Evolutionary conservation across 352 stramenopile genomes (phyloP).

Genomic region (Pythium oligandrum): DNA sequence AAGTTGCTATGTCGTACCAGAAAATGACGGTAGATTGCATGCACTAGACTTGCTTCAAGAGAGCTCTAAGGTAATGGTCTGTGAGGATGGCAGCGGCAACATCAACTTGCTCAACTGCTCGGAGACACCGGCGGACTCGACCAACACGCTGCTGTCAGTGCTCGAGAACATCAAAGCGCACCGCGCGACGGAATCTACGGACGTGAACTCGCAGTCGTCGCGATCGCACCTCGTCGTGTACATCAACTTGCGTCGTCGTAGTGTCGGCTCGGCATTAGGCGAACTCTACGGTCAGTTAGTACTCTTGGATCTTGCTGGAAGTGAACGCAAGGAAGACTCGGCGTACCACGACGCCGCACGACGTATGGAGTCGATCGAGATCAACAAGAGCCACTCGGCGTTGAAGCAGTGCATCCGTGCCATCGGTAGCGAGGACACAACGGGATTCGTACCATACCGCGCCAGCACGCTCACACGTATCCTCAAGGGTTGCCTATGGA

Average conservation of each 20-base stretch:
- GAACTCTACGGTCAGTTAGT: constrained; percentile 45
- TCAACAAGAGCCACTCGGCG: constrained; percentile 81
- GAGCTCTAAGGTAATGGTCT: constrained; percentile 60
- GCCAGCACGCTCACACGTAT: constrained; percentile 69
- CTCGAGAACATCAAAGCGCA: constrained; percentile 63
- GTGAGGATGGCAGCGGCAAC: constrained; percentile 64
- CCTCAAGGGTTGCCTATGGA: constrained; percentile 68
- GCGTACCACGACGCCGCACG: constrained; percentile 71
- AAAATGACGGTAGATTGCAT: background rate
- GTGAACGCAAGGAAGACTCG: constrained; percentile 74
- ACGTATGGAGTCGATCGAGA: constrained; percentile 71
- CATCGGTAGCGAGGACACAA: constrained; percentile 48
- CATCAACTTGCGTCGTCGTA: constrained; percentile 36
- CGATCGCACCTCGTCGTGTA: constrained; percentile 70
- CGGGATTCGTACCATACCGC: constrained; percentile 62
- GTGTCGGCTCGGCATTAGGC: constrained; percentile 9
- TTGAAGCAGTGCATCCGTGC: constrained; percentile 82
- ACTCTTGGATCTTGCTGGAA: constrained; percentile 63
- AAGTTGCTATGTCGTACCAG: no score
- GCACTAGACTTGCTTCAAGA: constrained; percentile 37
- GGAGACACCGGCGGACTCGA: constrained; percentile 46
- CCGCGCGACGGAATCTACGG: constrained; percentile 76
- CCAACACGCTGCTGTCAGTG: constrained; percentile 52
- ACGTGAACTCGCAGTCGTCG: constrained; percentile 70
- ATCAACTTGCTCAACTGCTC: constrained; percentile 56